Base-by-base conservation (phyloP, 2,329 filamentous ascomycete genomes). In the Penicillium sp. region DNA sequence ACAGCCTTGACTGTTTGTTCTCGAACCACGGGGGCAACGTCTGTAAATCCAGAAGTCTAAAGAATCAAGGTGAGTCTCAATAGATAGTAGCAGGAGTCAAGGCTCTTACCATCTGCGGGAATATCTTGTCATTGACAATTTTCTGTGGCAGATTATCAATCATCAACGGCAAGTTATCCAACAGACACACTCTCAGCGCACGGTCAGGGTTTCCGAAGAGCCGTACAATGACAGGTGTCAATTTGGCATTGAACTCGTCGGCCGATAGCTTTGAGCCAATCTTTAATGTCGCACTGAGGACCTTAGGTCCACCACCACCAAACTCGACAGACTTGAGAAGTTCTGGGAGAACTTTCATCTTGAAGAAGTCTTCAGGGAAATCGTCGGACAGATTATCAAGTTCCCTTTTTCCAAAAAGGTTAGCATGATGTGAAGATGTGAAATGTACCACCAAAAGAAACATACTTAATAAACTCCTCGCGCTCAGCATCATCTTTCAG, bases 271-370 rank as follows among this genome's bases (percentile, higher is more conserved):
- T 98, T 6, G 88, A 82, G 4, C 92, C 88, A 68, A 99, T 97
- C 73, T 96, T 96, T 82, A 98, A 87, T 43, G 97, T 91, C 1
- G 96, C 88, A 1, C 84, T 81, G 61, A 99, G 91, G 0, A 96
- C 93, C 72, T 96, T 96, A 0, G 94, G 91, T 0, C 95, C 95
- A 30, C 95, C 95, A 11, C 94, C 95, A 7, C 95, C 95, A 75
- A 97, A 99, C 72, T 99, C 95, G n/a, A 98, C 93, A 0, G 93
- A 97, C 74, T 98, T 99, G n/a, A 99, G 84, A 33, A 99, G 81
- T 73, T 99, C 95, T 0, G 95, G 95, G 8, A 99, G 83, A 3
- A 99, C 88, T 73, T 98, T 99, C 84, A 96, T 91, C 74, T 96
- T 96, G 83, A 98, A 97, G 76, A 97, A 99, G 61, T 98, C 95